These are phyloP conservation scores for Salvia rosmarinus DNA, from an alignment of 257 asterid genomes.

Conservation along the genomic window DNA sequence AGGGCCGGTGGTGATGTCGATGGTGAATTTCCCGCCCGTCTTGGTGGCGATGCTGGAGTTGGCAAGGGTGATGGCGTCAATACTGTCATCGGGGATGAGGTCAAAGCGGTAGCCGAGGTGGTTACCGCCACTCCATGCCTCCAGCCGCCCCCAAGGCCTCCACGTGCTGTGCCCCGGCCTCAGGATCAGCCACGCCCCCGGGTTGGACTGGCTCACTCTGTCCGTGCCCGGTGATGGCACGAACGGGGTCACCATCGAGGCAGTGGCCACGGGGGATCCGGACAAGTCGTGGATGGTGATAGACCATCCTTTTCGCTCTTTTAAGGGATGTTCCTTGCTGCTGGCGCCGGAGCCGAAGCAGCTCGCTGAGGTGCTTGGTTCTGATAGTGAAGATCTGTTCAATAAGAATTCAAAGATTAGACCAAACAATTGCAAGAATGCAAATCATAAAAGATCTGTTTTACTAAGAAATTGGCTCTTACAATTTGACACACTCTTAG, in stretches of 20 bases:
- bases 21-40: constrained; percentile 69
- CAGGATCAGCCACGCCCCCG: constrained; percentile 98
- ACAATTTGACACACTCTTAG: no score
- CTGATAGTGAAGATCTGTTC: constrained; percentile 76
- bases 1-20: constrained; percentile 75
- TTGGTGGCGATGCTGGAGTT: constrained; percentile 59
- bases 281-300: constrained; percentile 93
- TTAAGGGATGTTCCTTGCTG: constrained; percentile 40
- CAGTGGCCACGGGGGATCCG: constrained; percentile 94
- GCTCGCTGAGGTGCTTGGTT: constrained; percentile 64
- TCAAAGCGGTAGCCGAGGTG: constrained; percentile 88
- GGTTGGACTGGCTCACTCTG: constrained; percentile 77
- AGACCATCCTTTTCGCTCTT: constrained; percentile 97
- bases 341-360: constrained; percentile 52
- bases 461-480: no score
- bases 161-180: constrained; percentile 83
- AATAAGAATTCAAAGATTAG: constrained; percentile 28
- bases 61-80: constrained; percentile 71
- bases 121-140: constrained; percentile 82
- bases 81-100: constrained; percentile 78
- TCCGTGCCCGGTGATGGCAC: constrained; percentile 86
- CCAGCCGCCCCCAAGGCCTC: constrained; percentile 98
- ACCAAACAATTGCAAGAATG: neutral
- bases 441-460: neutral
- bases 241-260: constrained; percentile 96